phyloP scores from a whole-genome alignment of 202 grass and related monocot genomes.

The Zoysia matrella region DNA sequence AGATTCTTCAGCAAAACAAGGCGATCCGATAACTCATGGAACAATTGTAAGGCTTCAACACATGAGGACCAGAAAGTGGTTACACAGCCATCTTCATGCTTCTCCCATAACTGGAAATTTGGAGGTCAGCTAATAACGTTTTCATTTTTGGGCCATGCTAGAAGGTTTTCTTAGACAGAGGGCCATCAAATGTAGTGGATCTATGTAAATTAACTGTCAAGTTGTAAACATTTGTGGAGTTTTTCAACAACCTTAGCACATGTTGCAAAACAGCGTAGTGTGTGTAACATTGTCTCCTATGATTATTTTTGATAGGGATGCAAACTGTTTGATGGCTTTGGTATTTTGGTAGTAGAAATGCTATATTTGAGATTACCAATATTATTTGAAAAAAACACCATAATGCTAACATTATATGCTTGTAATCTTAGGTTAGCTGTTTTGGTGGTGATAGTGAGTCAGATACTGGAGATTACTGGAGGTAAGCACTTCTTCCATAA shows the following conservation, averaged over 20 bases:
- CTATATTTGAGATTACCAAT: neutral
- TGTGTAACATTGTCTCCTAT: neutral
- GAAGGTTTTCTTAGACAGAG: neutral
- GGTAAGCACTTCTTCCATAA: conserved; percentile 47
- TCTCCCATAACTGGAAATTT: conserved; percentile 93
- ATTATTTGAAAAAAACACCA: conserved; percentile 14
- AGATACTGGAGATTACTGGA: conserved; percentile 93
- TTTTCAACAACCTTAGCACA: neutral
- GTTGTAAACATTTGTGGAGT: conserved; percentile 9
- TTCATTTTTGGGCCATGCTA: neutral
- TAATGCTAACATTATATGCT: neutral
- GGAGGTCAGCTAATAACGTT: conserved; percentile 63
- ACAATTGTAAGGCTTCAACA: conserved; percentile 78
- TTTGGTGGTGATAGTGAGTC: conserved; percentile 77
- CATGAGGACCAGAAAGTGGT: conserved; percentile 83
- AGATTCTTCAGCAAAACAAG: conserved; percentile 78
- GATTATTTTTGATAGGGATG: neutral
- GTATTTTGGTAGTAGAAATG: neutral
- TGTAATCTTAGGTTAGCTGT: conserved; percentile 79
- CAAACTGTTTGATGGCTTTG: neutral
- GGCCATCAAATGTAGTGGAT: neutral
- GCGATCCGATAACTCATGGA: conserved; percentile 73
- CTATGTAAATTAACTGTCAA: conserved; percentile 12
- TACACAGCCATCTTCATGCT: conserved; percentile 89
- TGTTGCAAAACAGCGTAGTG: neutral